Base-by-base conservation (phyloP, 208 protist genomes). In the Leishmania braziliensis region DNA sequence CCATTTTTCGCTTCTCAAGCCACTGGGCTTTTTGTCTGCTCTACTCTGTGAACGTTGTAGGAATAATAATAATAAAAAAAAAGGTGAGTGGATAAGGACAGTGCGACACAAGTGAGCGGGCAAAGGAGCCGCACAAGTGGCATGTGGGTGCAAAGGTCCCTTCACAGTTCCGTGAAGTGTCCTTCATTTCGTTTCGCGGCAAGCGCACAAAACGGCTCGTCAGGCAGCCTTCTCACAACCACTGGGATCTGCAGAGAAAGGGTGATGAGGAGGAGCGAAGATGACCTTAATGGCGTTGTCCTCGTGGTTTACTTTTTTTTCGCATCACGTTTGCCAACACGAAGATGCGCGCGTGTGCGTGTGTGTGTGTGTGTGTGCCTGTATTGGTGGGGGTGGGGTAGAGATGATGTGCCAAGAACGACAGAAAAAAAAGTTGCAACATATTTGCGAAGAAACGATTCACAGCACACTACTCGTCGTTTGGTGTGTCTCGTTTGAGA, bases 1-100 rank as follows among this genome's bases (percentile, higher is more conserved):
- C 91, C 95, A 98, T 98, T 33, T 75, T 14, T 16, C 46, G 3
- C n/a, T 23, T 56, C 9, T 29, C n/a, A 66, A 5, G 58, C 23
- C 9, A 63, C 26, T 29, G 26, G 18, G 58, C 58, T 63, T 29
- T 23, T 63, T 63, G 23, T 16, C 12, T 62, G 20, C 36, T 62
- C 20, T 8, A 62, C 29, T 12, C 60, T 36, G 23, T 4, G n/a
- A 66, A 66, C 10, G 60, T 20, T 66, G 60, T 36, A 1, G 60
- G 60, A 36, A 36, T 0, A 36, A n/a, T n/a, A n/a, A n/a, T n/a
- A n/a, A n/a, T n/a, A n/a, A n/a, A 36, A 26, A 8, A 6, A 29
- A 39, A 6, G n/a, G 20, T 8, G 36, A 12, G 9, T 18, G 3
- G n/a, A 66, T 23, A 29, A 9, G 36, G n/a, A 39, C 29, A 36